Conservation (phyloP, 2,329 filamentous ascomycete genomes). For the Mollisia scopiformis region DNA sequence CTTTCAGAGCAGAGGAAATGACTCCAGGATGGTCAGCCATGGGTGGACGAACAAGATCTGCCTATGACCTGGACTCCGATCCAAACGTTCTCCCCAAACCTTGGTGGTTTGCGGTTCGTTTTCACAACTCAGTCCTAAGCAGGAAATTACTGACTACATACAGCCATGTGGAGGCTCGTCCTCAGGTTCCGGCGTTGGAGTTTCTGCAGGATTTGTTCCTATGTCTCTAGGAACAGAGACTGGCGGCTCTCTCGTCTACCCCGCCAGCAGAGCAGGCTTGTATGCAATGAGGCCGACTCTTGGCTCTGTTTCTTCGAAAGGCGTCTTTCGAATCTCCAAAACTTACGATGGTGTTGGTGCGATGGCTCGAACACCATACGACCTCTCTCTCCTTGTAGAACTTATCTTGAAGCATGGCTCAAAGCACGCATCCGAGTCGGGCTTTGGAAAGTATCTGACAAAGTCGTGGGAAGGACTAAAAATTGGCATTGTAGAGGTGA, state of each 20-base stretch:
- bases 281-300: slow-evolving; percentile 70
- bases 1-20: slow-evolving; percentile 57
- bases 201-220: slow-evolving; percentile 53
- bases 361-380: slow-evolving; percentile 28
- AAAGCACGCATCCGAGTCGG: neutral
- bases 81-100: neutral
- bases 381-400: slow-evolving; percentile 22
- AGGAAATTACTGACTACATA: neutral
- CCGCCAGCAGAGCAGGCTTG: slow-evolving; percentile 56
- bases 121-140: neutral
- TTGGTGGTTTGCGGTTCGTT: neutral
- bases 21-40: slow-evolving; percentile 64
- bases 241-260: slow-evolving; percentile 61
- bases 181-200: slow-evolving; percentile 54
- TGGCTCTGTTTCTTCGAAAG: slow-evolving; percentile 59
- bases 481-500: slow-evolving; percentile 23
- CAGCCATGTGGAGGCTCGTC: slow-evolving; percentile 57
- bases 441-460: neutral
- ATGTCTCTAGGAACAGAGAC: slow-evolving; percentile 57
- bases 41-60: slow-evolving; percentile 56
- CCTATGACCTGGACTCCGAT: slow-evolving; percentile 49
- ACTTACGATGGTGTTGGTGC: slow-evolving; percentile 28
- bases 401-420: slow-evolving; percentile 9
- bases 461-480: slow-evolving; percentile 14
- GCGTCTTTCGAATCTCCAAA: slow-evolving; percentile 54